These are phyloP conservation scores for Aspergillus quadricinctus DNA, from an alignment of 2,329 filamentous ascomycete species.

Conservation along the genomic window DNA sequence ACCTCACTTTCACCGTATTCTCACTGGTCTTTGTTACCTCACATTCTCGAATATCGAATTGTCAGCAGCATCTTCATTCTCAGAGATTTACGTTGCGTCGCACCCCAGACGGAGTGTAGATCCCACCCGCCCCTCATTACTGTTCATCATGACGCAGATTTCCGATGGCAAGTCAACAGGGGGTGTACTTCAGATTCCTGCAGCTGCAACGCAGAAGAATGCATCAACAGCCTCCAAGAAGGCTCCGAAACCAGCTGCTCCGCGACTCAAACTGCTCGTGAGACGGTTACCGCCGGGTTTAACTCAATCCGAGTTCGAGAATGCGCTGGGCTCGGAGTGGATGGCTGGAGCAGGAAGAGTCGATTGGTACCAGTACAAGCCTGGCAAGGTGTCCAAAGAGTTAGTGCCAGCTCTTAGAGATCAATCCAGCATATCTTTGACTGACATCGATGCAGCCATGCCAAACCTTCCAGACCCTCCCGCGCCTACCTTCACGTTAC, in stretches of 20 bases:
- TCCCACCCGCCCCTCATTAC: background rate
- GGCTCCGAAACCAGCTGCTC: slow-evolving; percentile 42
- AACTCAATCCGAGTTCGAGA: slow-evolving; percentile 71
- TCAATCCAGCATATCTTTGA: background rate
- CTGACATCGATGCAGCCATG: slow-evolving; percentile 51
- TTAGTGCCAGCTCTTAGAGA: slow-evolving; percentile 42
- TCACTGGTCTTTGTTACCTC: background rate
- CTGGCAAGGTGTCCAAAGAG: slow-evolving; percentile 80
- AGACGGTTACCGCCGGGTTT: slow-evolving; percentile 82
- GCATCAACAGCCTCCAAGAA: slow-evolving; percentile 44
- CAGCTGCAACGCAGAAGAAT: slow-evolving; percentile 44
- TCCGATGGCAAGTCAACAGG: slow-evolving; percentile 38
- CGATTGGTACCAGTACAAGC: slow-evolving; percentile 73
- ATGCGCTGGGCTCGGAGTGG: slow-evolving; percentile 74
- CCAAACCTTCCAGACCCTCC: slow-evolving; percentile 76
- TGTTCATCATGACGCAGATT: slow-evolving; percentile 25
- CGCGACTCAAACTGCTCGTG: slow-evolving; percentile 78
- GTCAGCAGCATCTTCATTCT: background rate
- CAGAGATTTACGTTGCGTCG: background rate
- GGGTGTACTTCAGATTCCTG: slow-evolving; percentile 51
- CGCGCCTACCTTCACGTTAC: slow-evolving; percentile 78
- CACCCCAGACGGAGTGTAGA: background rate
- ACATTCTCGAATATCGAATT: background rate
- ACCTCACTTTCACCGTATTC: background rate
- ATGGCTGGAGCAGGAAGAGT: slow-evolving; percentile 73